Conservation (phyloP, 805 yeast genomes). For the Nakazawaea peltata region DNA sequence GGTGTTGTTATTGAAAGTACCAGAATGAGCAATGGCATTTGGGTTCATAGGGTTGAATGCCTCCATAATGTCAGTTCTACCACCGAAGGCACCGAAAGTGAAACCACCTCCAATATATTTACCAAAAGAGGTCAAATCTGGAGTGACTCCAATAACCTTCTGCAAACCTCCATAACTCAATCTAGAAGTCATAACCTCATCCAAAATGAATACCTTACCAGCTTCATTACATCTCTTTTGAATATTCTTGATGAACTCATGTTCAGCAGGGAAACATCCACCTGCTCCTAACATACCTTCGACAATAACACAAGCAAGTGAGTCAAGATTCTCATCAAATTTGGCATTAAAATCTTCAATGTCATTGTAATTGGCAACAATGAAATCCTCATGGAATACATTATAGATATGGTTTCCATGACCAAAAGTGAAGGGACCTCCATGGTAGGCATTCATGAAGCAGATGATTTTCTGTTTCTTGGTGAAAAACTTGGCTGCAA, state of each 20-base stretch:
- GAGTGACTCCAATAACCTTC: conserved; percentile 4
- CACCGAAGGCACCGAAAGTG: conserved; percentile 13
- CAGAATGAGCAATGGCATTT: conserved; percentile 9
- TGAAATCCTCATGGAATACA: conserved; percentile 5
- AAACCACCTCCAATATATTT: conserved; percentile 13
- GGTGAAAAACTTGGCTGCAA: conserved; percentile 11
- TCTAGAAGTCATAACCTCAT: conserved; percentile 14
- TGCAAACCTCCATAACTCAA: conserved; percentile 12
- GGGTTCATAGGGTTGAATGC: conserved; percentile 9
- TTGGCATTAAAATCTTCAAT: conserved; percentile 2
- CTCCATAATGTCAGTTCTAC: conserved; percentile 10
- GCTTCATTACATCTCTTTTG: conserved; percentile 9
- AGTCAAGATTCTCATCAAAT: background rate
- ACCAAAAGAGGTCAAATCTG: conserved; percentile 11
- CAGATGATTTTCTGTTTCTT: conserved; percentile 10
- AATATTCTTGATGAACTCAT: conserved; percentile 7
- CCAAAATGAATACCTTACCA: conserved; percentile 10
- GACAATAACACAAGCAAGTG: conserved; percentile 11
- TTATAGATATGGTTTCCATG: conserved; percentile 6
- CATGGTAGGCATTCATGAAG: conserved; percentile 12
- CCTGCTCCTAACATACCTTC: conserved; percentile 14
- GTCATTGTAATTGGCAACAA: conserved; percentile 9
- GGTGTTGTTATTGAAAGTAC: conserved; percentile 13
- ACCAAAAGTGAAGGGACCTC: conserved; percentile 10
- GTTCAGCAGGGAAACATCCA: conserved; percentile 10